Base-by-base conservation (phyloP, 2,329 filamentous ascomycete species). In the Chaetomium sp. region DNA sequence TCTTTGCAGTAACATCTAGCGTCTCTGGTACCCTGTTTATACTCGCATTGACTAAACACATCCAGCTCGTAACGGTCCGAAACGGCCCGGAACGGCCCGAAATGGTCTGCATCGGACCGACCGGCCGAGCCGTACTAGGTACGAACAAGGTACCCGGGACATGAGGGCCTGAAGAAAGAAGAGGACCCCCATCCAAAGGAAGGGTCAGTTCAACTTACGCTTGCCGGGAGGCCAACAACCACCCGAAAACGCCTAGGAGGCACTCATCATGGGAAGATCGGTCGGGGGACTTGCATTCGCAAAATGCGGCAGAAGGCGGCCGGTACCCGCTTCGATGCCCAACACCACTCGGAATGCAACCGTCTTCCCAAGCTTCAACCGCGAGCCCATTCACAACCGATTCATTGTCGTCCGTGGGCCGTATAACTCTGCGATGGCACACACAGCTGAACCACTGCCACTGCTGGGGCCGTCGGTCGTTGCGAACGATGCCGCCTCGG, bases 181-280 rank as follows among this genome's bases (percentile, higher is more conserved):
- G 2, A 40, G 44, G 5, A 40, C 2, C 2, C 8, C 27, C 12
- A 5, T 9, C 35, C 3, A 3, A 33, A n/a, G 14, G 14, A 49
- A 19, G 14, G 5, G 10, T n/a, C 45, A 34, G 5, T 14, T n/a
- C 45, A 34, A 38, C 52, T 8, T 19, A 69, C 34, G 68, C 66
- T 37, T 64, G 61, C 44, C 62, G 64, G 42, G 68, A 68, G 5
- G 60, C 52, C 27, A 68, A 46, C 14, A 69, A 51, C 67, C 67
- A 69, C 12, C 66, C 67, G 61, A 68, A 64, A 32, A 63, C 60
- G 4, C 67, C 68, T n/a, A 69, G 56, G 38, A 60, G 55, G 32
- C 52, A 53, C n/a, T 9, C 14, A n/a, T 43, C 44, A 43, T 37
- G 2, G 41, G 10, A n/a, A 2, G 33, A 11, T 37, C 42, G 35